Conservation (phyloP, 768 basidiomycete genomes). For the Tricholoma flavovirens region DNA sequence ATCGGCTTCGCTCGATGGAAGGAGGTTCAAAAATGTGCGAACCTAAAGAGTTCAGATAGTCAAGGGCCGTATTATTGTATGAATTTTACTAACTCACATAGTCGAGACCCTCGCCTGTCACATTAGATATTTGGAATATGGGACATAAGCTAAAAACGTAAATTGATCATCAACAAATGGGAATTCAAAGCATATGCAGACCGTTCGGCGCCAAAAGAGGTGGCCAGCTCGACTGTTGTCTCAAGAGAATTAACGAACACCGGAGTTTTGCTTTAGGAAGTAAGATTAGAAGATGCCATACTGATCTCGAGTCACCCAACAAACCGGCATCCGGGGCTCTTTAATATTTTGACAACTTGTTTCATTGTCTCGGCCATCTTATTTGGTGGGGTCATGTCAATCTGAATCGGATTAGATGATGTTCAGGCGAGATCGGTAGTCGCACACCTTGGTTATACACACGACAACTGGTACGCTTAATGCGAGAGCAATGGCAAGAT, state of each 20-base stretch:
- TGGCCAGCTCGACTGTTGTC: slow-evolving; percentile 72
- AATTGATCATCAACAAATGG: background rate
- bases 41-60: slow-evolving; percentile 39
- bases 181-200: slow-evolving; percentile 23
- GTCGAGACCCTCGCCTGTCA: slow-evolving; percentile 89
- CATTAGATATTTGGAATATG: slow-evolving; percentile 89
- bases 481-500: slow-evolving; percentile 90
- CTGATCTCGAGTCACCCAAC: slow-evolving; percentile 12
- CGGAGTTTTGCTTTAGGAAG: slow-evolving; percentile 58
- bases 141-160: slow-evolving; percentile 64
- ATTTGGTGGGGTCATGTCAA: slow-evolving; percentile 96
- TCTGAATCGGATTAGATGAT: slow-evolving; percentile 35
- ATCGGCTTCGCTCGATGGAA: slow-evolving; percentile 85
- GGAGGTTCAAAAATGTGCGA: slow-evolving; percentile 83
- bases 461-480: slow-evolving; percentile 90
- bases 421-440: background rate
- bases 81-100: slow-evolving; percentile 39
- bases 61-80: background rate
- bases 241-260: slow-evolving; percentile 83
- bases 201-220: slow-evolving; percentile 70
- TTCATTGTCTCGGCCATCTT: slow-evolving; percentile 87
- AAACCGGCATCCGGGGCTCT: slow-evolving; percentile 88
- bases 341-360: slow-evolving; percentile 88
- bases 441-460: slow-evolving; percentile 82
- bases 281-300: background rate